These are phyloP conservation scores for Solanum bulbocastanum DNA, from an alignment of 257 asterid genomes.

Conservation along the genomic window DNA sequence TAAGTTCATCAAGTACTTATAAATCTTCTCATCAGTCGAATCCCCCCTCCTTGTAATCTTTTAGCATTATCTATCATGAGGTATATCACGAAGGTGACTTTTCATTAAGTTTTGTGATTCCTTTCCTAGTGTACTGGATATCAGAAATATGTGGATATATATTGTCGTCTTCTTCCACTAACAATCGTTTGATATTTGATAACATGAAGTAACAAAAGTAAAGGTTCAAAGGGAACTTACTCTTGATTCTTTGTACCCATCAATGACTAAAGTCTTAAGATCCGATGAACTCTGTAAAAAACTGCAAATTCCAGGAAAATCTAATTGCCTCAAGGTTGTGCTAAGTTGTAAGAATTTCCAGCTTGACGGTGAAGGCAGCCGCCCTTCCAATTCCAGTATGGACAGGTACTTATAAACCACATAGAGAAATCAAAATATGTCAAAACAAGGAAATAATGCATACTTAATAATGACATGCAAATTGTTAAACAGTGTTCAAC, in stretches of 20 bases:
- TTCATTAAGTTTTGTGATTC: too few relatives aligned
- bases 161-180: neutral
- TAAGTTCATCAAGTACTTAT: too few relatives aligned
- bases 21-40: too few relatives aligned
- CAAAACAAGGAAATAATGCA: too few relatives aligned
- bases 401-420: neutral
- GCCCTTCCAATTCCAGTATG: neutral
- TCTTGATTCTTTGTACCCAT: neutral
- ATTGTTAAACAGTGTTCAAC: neutral
- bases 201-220: neutral
- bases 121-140: too few relatives aligned
- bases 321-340: neutral
- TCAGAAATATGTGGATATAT: too few relatives aligned
- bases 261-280: neutral
- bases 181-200: neutral
- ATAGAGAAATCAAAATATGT: neutral
- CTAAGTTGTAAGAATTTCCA: neutral
- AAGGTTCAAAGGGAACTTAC: neutral
- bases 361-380: neutral
- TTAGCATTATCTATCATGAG: too few relatives aligned
- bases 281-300: fast-evolving
- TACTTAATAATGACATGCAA: neutral
- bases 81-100: too few relatives aligned
- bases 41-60: too few relatives aligned
- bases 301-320: neutral